Base-by-base conservation (phyloP, 306 rosid genomes). In the Malus sylvestris region DNA sequence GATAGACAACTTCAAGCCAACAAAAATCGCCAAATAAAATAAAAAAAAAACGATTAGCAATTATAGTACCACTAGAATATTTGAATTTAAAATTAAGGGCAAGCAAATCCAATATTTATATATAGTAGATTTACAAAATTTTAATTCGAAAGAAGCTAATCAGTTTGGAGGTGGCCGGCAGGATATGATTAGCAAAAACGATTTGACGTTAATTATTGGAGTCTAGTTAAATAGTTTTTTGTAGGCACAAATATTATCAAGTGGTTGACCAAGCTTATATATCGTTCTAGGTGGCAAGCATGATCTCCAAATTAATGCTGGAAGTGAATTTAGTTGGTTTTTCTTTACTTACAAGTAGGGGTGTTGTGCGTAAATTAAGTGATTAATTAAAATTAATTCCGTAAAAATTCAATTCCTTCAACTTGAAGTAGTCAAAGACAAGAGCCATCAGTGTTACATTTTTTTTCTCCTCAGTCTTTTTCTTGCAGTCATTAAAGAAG, bases 381-480 rank as follows among this genome's bases (percentile, higher is more conserved):
- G 25, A 40, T 49, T 13, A 40, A 44, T 58, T 38, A 40, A 59
- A 40, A 16, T 13, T 57, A 40, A 59, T 16, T 59, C 16, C 1
- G 30, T 6, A 4, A 25, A 73, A 11, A 40, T 62, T 44, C 45
- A 61, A 44, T 74, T 29, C 8, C 78, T 74, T 74, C 42, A 61
- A 61, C 29, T 45, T 62, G 60, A 61, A 61, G 30, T 13, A 45
- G 78, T 61, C 78, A 44, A 27, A 45, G 70, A 61, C 59, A 73
- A 40, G 59, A 44, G 40, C 55, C 46, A 25, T 23, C 5, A 22
- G 51, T 38, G 72, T 45, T 62, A 6, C 30, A 35, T 49, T 71
- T 62, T 82, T 82, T 82, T 68, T 78, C 53, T 77, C 27, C 33
- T 53, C 19, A 40, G n/a, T 51, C 53, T 51, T 51, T 77, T n/a